These are phyloP conservation scores for Talaromyces amestolkiae DNA, from an alignment of 2,329 filamentous ascomycete species.

Conservation along the genomic window DNA sequence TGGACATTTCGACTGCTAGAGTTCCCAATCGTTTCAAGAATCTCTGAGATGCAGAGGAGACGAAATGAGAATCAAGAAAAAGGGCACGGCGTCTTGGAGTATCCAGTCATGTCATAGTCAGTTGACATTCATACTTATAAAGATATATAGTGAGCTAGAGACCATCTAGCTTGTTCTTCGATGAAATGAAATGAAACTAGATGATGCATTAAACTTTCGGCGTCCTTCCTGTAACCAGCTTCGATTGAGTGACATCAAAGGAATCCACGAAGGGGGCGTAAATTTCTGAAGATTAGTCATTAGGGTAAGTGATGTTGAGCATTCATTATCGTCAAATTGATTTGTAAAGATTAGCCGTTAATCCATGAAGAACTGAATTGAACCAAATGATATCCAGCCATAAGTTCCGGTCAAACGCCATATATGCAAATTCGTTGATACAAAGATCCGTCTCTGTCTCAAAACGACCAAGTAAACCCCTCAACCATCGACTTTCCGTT, in stretches of 20 bases:
- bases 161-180: not conserved
- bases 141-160: conserved; percentile 8
- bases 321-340: not conserved
- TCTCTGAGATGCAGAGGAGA: not conserved
- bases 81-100: conserved; percentile 35
- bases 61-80: conserved; percentile 20
- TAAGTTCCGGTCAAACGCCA: not conserved
- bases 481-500: conserved; percentile 28
- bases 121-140: conserved; percentile 13
- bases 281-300: too few species aligned
- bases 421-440: not conserved
- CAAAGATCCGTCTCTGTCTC: not conserved
- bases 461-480: not conserved
- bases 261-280: not conserved
- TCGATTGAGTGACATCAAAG: not conserved
- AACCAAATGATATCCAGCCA: not conserved
- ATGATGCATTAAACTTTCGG: not conserved
- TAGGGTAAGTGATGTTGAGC: not conserved
- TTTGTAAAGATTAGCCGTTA: not conserved
- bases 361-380: not conserved
- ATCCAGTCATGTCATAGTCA: conserved; percentile 23
- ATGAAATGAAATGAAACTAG: conserved; percentile 5
- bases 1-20: not conserved
- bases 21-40: not conserved
- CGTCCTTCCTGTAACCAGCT: too few species aligned